Base-by-base conservation (phyloP, 805 yeast genomes). In the Candida pini region DNA sequence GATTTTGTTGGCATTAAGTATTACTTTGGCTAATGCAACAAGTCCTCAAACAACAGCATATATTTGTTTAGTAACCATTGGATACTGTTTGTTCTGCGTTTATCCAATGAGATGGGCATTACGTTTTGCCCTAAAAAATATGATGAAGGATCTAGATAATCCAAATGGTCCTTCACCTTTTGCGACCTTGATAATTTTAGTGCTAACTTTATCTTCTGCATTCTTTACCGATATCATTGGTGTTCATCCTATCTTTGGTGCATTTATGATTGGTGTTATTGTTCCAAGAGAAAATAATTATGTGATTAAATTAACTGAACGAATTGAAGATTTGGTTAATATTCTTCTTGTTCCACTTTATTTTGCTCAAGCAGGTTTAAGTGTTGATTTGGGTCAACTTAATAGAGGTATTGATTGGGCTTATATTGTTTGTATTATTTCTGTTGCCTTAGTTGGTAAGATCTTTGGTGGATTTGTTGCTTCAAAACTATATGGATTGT, bases 221-320 rank as follows among this genome's bases (percentile, higher is more conserved):
- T 84, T 83, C 57, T 81, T 75, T 53, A 84, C 94, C 2, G 89
- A 82, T 53, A 81, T 84, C 38, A 80, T 84, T 42, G 95, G 94
- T 5, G 90, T 82, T 9, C 94, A 84, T 57, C 83, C 92, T 0
- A 84, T 84, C 46, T 84, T 84, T 58, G 95, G 94, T 27, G 92
- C 90, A 0, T 85, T 84, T 49, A 68, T 84, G 58, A 76, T 78
- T 9, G 95, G 95, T 4, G 63, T 80, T 21, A 73, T 84, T 33
- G 72, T 83, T 6, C 94, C 94, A 7, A 66, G 90, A 47, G 88
- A 83, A 32, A 75, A 79, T 47, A 81, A 81, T 13, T 81, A 78
- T 52, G 87, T 79, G 13, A 70, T 81, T 26, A 71, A 70, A 26
- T 62, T 84, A 31, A 80, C 86, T 2, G 85, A 78, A 45, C 78